A percentile compares a stretch with the other conserved stretches of the same genome.
Evolutionary conservation across 768 basidiomycete species (phyloP).

Genomic region (Trametes coccinea): DNA sequence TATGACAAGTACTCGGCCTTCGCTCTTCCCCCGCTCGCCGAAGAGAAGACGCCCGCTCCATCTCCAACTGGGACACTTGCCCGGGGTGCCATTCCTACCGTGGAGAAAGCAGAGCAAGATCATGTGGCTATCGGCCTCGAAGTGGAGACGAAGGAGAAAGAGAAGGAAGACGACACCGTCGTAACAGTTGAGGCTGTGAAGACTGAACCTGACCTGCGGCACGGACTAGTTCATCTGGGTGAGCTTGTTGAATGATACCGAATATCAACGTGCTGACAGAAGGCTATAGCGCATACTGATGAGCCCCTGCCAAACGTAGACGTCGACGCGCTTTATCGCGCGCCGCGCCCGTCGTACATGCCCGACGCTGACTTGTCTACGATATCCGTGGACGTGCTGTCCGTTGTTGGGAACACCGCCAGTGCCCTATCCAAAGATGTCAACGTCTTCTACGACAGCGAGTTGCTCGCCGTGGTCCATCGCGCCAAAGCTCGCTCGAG

Average conservation of each 20-base stretch:
- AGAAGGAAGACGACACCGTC: neutral
- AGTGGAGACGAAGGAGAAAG: neutral
- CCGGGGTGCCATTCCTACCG: slow-evolving; percentile 25
- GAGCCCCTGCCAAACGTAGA: slow-evolving; percentile 50
- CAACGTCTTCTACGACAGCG: slow-evolving; percentile 71
- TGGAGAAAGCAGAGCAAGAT: slow-evolving; percentile 5
- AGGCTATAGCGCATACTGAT: slow-evolving; percentile 40
- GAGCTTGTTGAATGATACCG: neutral
- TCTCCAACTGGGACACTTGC: slow-evolving; percentile 58
- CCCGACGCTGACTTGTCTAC: slow-evolving; percentile 44
- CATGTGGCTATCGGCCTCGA: neutral
- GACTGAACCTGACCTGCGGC: neutral
- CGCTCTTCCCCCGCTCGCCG: slow-evolving; percentile 62
- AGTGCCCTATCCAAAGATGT: slow-evolving; percentile 45
- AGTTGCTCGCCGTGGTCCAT: slow-evolving; percentile 68
- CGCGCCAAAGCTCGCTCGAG: slow-evolving; percentile 64
- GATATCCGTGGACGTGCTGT: slow-evolving; percentile 75
- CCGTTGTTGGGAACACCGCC: slow-evolving; percentile 53
- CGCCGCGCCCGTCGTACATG: slow-evolving; percentile 27
- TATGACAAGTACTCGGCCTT: slow-evolving; percentile 67
- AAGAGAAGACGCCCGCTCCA: slow-evolving; percentile 61
- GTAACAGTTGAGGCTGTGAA: slow-evolving; percentile 1
- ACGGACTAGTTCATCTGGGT: slow-evolving; percentile 18
- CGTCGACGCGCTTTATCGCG: slow-evolving; percentile 46
- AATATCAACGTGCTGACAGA: neutral